Base-by-base conservation (phyloP, 345 rosid species). In the Fremontodendron californicum region DNA sequence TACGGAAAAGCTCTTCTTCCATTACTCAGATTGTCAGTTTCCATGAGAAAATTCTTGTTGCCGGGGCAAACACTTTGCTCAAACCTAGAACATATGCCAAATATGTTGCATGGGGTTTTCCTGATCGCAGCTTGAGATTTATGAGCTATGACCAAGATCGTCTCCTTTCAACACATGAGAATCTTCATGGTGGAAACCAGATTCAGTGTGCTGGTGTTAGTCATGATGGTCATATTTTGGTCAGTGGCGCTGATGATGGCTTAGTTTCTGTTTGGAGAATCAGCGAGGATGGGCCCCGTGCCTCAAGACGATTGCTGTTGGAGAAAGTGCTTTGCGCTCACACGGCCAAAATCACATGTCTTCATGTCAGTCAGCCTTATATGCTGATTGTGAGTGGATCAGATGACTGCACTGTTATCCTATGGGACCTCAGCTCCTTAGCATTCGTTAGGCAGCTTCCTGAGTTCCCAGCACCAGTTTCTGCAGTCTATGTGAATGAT, bases 191-290 rank as follows among this genome's bases (percentile, higher is more conserved):
- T 51, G 93, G 95, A 52, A 86, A 88, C 88, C 98, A 96, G 86
- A 89, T 94, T 77, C 97, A 90, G 78, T 96, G 99, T 74, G 87
- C 84, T 71, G 91, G 97, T 81, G 85, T 87, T 77, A 96, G 91
- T 84, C 99, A 94, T 51, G 97, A 96, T 82, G 99, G 98, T 79
- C 92, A 92, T 49, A 90, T 83, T 76, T 80, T 96, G 80, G 99
- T 94, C 46, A 92, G 97, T 40, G 99, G 99, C 29, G 97, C 94
- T 76, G 99, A 91, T 80, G 99, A 96, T 80, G 98, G 98, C 48
- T 76, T 91, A 73, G 83, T 94, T 40, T 91, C 87, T 78, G 96
- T 89, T 76, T 96, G 99, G 99, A 91, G 97, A 86, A 86, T 94
- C 72, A 85, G 88, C 80, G 87, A 84, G 74, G 90, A 85, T 40